Percentiles rank a stretch among this genome's conserved stretches.
These are phyloP conservation scores for Aspergillus sp. DNA, from an alignment of 2,329 filamentous ascomycete genomes.

Conservation along the genomic window DNA sequence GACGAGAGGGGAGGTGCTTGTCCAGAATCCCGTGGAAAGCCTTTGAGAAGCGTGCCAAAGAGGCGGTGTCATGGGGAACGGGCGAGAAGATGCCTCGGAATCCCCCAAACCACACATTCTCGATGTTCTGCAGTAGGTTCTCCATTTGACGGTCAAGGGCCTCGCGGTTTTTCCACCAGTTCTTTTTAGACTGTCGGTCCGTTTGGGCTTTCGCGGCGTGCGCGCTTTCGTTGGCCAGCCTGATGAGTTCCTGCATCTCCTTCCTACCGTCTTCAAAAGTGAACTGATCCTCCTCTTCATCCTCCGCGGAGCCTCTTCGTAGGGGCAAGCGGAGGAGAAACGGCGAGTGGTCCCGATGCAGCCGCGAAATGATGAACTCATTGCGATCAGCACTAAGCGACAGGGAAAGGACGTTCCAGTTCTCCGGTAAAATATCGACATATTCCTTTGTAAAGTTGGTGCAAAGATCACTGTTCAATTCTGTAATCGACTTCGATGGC, in stretches of 20 bases:
- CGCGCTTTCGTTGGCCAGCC: constrained; percentile 77
- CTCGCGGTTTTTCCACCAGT: constrained; percentile 89
- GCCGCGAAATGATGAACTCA: constrained; percentile 86
- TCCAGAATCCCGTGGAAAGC: constrained; percentile 77
- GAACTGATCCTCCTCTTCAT: constrained; percentile 74
- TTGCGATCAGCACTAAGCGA: constrained; percentile 77
- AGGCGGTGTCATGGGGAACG: constrained; percentile 59
- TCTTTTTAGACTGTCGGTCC: constrained; percentile 70
- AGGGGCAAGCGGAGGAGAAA: constrained; percentile 87
- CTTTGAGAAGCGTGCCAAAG: constrained; percentile 73
- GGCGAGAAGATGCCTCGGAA: constrained; percentile 94
- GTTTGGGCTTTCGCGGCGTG: constrained; percentile 71
- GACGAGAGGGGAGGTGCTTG: constrained; percentile 80
- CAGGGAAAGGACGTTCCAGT: constrained; percentile 84
- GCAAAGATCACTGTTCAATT: constrained; percentile 45
- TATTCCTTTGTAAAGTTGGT: constrained; percentile 73
- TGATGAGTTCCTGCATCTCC: constrained; percentile 81
- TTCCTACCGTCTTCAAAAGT: constrained; percentile 75
- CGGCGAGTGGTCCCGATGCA: constrained; percentile 71
- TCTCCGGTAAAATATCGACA: constrained; percentile 76
- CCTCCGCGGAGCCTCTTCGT: constrained; percentile 75
- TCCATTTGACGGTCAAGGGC: constrained; percentile 73
- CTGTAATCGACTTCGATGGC: constrained; percentile 13
- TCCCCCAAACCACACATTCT: constrained; percentile 91
- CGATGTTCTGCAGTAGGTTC: constrained; percentile 78